Base-by-base conservation (phyloP, 2,329 filamentous ascomycete species). In the Alternaria arbusti region DNA sequence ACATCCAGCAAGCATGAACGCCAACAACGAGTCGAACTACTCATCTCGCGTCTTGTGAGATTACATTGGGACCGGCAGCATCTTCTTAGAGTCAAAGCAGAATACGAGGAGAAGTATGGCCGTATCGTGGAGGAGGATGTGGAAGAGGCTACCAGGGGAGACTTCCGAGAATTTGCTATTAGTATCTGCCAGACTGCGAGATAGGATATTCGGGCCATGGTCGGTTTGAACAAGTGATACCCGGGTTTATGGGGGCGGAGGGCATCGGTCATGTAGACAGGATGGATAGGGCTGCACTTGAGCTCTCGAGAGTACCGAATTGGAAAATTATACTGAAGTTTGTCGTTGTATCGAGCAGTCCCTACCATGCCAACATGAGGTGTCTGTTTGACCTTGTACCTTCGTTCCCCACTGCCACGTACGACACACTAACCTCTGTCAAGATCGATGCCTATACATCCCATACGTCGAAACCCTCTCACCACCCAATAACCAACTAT, bases 31-130 rank as follows among this genome's bases (percentile, higher is more conserved):
- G 91, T 92, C 49, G 95, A 97, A 78, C 84, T 97, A 52, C 88
- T 99, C 54, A 96, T 97, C 67, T 94, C 91, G 4, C 87, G 96
- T 2, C 86, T 98, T 2, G 92, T 97, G 46, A 87, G 96, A 30
- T 89, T 95, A 79, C 96, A 98, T 81, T 98, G 96, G 96, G 94
- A 98, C 74, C 87, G 91, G 5, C 82, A 87, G 67, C 95, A 98
- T 80, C 86, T 98, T 82, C 87, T 89, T 63, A 86, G 87, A 20
- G 88, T 98, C 57, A 96, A 96, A 85, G 82, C 83, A 30, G 92
- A 94, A 66, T 99, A 94, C 80, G 86, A 88, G 60, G 88, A 90
- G 65, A 89, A 94, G 65, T 97, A 97, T 79, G 86, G 87, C 6
- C 83, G 86, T 54, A 87, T 91, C 49, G 85, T 98, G 67, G 89